phyloP scores from a whole-genome alignment of 2,329 filamentous ascomycete genomes.

The Aspergillus candidus region DNA sequence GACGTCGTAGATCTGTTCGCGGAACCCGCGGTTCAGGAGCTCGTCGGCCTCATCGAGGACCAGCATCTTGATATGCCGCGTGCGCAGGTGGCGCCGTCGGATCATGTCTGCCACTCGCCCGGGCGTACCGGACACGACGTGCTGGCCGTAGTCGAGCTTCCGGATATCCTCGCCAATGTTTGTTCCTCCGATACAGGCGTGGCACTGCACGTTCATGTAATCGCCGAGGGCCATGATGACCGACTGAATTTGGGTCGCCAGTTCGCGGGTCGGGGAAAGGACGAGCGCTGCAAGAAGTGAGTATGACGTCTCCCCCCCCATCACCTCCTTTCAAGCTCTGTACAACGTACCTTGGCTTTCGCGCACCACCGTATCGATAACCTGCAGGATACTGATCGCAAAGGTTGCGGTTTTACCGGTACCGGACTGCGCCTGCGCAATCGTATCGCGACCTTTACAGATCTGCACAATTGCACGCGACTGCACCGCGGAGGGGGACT shows the following conservation, averaged over 20 bases:
- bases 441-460: conserved; percentile 97
- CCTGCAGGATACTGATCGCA: conserved; percentile 91
- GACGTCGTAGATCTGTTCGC: conserved; percentile 98
- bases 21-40: conserved; percentile 85
- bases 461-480: conserved; percentile 97
- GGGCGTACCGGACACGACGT: conserved; percentile 96
- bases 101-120: conserved; percentile 89
- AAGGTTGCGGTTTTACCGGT: conserved; percentile 97
- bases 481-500: conserved; percentile 95
- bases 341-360: conserved; percentile 64
- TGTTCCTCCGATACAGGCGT: conserved; percentile 96
- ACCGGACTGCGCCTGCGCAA: conserved; percentile 94
- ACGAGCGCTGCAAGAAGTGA: conserved; percentile 60
- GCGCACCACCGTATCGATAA: conserved; percentile 87
- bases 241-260: conserved; percentile 96
- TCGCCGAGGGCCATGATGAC: conserved; percentile 99
- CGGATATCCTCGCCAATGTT: conserved; percentile 97
- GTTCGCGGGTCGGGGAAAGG: conserved; percentile 89
- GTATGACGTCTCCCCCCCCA: not conserved
- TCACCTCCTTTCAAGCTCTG: no score
- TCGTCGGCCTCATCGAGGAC: conserved; percentile 73
- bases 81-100: conserved; percentile 64
- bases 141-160: conserved; percentile 94
- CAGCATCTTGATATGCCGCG: conserved; percentile 71
- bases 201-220: conserved; percentile 99